Evolutionary conservation across 2,329 filamentous ascomycete genomes (phyloP), one percentile per base, ranked within the genome.

Genomic region (Alternaria burnsii): DNA sequence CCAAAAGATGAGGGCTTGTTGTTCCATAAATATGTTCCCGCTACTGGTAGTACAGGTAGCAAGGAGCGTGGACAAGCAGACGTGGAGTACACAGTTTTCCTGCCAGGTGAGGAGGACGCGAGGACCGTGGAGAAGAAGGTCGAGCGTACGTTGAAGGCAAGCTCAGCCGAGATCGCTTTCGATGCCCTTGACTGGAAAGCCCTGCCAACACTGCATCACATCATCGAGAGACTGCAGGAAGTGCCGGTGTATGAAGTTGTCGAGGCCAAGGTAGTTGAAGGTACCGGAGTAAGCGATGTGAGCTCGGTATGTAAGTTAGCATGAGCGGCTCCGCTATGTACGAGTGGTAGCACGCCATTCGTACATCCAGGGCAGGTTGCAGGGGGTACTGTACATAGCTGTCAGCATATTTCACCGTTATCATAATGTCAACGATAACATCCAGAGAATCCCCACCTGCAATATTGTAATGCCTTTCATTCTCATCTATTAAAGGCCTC

Each of bases 151-250:
- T 73, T 74, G 36, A 75, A 76, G 51, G 76, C 83, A 0, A 72
- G 69, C 1, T 79, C 79, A 12, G 83, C 83, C 1, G 79, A 68
- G 3, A 73, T 89, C 52, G 74, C 77, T 52, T 82, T 88, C 55
- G 79, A 86, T 40, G 77, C 76, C 0, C 65, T 83, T 16, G 82
- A 86, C 66, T 86, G 83, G 86, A 78, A 86, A 47, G 77, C 75
- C 5, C 70, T 89, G 59, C 88, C 88, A 0, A 90, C 87, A 3
- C 75, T 89, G 53, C 86, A 89, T 68, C 85, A 89, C 69, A 76
- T 90, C 9, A 76, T 86, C 5, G 73, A 76, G 20, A 78, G 82
- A 14, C 71, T 89, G 57, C 81, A 82, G 1, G 84, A 87, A 63
- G 78, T 90, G 5, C 87, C 87, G 0, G 73, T 88, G 2, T 88